Evolutionary conservation across 2,329 filamentous ascomycete species (phyloP), one percentile per base, ranked within the genome.

Genomic region (Ceratocystis albifundus): DNA sequence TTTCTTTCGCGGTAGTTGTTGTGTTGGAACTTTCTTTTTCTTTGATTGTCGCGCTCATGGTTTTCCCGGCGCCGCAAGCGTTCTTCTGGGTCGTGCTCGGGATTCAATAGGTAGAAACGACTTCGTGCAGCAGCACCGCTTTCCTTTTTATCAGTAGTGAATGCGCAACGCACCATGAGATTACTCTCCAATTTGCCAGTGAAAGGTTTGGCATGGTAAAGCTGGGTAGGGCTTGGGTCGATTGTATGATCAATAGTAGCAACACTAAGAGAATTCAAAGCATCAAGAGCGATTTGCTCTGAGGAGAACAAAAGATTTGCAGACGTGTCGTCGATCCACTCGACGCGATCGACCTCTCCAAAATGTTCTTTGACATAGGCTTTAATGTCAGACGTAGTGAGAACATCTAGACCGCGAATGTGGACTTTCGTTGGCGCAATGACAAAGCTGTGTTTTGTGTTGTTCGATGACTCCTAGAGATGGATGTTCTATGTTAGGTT

Each of bases 281-380:
- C 85, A 61, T 83, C 79, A 20, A 78, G 76, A 1, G 84, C 84
- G 5, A 74, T 73, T 28, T 75, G 73, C 15, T 84, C 78, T 5
- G 80, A 80, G 48, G 77, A 78, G 77, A 94, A 97, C 64, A 96
- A 76, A 65, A 96, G 79, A 73, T 97, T 97, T 69, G 90, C 90
- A 0, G 90, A 93, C 5, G 84, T 86, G 75, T 99, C 94, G 74
- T 97, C 90, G 70, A 99, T 90, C 94, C 94, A 99, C 77, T 97
- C 91, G 69, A 96, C 80, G 69, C 83, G 81, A 66, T 82, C 78
- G 66, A 86, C 79, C 15, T 75, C 74, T 45, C 80, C 77, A 72
- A 83, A 90, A 74, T 94, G 83, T 69, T 89, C 81, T 61, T 79
- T 76, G 7, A 90, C 84, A 71, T 91, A 96, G 68, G 82, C 79